Evolutionary conservation across 2,329 filamentous ascomycete species (phyloP).

Genomic region (Mariannaea elegans): DNA sequence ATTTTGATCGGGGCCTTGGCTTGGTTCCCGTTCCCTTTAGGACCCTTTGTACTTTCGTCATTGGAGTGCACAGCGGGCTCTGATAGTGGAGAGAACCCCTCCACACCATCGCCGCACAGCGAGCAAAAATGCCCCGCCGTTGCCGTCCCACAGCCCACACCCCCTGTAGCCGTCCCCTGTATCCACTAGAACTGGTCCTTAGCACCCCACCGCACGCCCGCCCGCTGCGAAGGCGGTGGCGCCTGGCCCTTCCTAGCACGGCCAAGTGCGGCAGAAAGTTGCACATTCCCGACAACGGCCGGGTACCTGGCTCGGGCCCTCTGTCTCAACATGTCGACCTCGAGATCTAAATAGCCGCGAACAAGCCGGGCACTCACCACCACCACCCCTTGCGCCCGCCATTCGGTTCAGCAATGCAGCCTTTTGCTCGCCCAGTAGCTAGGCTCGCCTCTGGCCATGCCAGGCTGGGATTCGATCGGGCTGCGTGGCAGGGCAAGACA

Average conservation of each 20-base stretch:
- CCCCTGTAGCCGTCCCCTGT: constrained; percentile 15
- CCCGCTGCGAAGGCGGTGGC: constrained; percentile 34
- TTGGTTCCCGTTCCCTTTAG: constrained; percentile 3
- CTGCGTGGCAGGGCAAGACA: constrained; percentile 29
- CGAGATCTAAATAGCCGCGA: constrained; percentile 10
- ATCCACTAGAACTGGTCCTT: not conserved
- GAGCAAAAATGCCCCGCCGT: constrained; percentile 2
- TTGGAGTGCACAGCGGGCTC: constrained; percentile 5
- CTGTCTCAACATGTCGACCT: constrained; percentile 30
- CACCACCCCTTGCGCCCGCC: constrained; percentile 19
- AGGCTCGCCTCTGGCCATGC: constrained; percentile 43
- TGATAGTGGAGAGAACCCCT: constrained; percentile 18
- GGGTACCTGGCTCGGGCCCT: constrained; percentile 38
- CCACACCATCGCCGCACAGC: constrained; percentile 16
- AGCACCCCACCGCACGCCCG: not conserved
- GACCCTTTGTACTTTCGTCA: constrained; percentile 22
- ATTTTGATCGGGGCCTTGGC: constrained; percentile 10
- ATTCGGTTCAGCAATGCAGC: constrained; percentile 44
- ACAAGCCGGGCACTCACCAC: constrained; percentile 16
- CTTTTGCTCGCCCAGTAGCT: constrained; percentile 44
- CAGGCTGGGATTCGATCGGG: constrained; percentile 37
- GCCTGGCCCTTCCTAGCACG: not conserved
- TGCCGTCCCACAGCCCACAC: not conserved
- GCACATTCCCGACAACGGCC: constrained; percentile 31
- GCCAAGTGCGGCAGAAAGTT: constrained; percentile 37